A percentile compares a stretch with the other conserved stretches of the same genome.
These are phyloP conservation scores for Pelargonium fulgidum DNA, from an alignment of 441 rosid genomes.

Conservation along the genomic window DNA sequence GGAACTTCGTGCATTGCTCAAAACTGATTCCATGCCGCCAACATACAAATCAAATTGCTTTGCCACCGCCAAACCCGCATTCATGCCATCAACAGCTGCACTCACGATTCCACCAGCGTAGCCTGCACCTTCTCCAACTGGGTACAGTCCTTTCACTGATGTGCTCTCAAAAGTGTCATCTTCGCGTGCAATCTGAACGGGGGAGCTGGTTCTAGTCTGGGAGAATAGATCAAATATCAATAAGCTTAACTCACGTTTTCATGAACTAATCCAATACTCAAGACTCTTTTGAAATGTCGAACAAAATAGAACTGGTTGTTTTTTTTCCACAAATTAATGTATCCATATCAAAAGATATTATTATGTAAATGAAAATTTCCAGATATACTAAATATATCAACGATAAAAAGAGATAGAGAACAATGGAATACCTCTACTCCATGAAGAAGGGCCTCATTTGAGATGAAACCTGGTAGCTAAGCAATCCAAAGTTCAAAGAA, in stretches of 20 bases:
- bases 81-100: constrained; percentile 94
- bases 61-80: constrained; percentile 73
- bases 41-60: constrained; percentile 48
- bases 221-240: constrained; percentile 12
- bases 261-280: not conserved
- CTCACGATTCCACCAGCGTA: constrained; percentile 96
- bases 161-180: constrained; percentile 66
- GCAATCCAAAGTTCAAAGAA: constrained; percentile 20
- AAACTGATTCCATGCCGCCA: constrained; percentile 47
- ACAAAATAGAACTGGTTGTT: not conserved
- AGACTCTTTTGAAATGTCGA: not conserved
- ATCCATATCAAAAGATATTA: no score
- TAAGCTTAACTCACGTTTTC: not conserved
- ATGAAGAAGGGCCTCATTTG: constrained; percentile 81
- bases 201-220: constrained; percentile 91
- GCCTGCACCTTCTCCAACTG: constrained; percentile 96
- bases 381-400: not conserved
- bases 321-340: no score
- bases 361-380: no score
- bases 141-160: constrained; percentile 72
- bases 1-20: constrained; percentile 58
- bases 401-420: not conserved
- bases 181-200: constrained; percentile 62
- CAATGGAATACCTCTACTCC: constrained; percentile 69
- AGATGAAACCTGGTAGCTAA: constrained; percentile 85